These are phyloP conservation scores for Friedmanniomyces endolithicus DNA, from an alignment of 495 filamentous ascomycete species.

Conservation along the genomic window DNA sequence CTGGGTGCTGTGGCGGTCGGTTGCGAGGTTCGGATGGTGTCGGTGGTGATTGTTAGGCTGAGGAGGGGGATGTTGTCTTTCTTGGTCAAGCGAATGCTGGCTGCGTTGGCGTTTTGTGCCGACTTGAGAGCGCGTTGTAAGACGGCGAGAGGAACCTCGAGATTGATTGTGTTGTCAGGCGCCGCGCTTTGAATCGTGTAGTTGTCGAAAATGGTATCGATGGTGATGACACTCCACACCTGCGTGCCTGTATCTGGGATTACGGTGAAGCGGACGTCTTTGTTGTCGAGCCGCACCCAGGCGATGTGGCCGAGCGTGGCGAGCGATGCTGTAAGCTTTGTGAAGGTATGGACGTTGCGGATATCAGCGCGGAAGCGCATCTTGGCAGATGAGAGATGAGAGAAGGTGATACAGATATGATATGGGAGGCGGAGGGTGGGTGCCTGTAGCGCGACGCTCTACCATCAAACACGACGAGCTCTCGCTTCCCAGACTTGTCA, in stretches of 20 bases:
- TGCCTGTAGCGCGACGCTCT: neutral
- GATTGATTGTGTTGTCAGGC: constrained; percentile 74
- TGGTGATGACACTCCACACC: constrained; percentile 59
- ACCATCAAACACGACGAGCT: neutral
- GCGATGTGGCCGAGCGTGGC: constrained; percentile 80
- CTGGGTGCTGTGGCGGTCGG: constrained; percentile 16
- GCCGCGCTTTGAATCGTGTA: constrained; percentile 78
- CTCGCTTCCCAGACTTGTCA: neutral
- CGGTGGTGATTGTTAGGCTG: constrained; percentile 69
- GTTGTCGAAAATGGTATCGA: constrained; percentile 74
- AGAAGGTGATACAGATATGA: neutral
- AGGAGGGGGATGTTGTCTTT: constrained; percentile 76
- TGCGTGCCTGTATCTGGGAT: constrained; percentile 87
- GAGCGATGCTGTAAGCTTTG: constrained; percentile 74
- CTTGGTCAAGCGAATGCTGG: constrained; percentile 81
- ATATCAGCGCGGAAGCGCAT: constrained; percentile 41
- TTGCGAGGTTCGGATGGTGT: constrained; percentile 32
- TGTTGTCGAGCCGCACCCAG: constrained; percentile 80
- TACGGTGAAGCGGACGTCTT: constrained; percentile 82
- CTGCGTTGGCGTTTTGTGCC: constrained; percentile 59
- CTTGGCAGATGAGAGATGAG: neutral
- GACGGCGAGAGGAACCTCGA: constrained; percentile 72
- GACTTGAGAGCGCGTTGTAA: constrained; percentile 80
- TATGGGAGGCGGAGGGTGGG: neutral
- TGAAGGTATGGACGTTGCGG: constrained; percentile 69